Evolutionary conservation across 495 filamentous ascomycete genomes (phyloP).

Genomic region (Hypoxylon fuscum): DNA sequence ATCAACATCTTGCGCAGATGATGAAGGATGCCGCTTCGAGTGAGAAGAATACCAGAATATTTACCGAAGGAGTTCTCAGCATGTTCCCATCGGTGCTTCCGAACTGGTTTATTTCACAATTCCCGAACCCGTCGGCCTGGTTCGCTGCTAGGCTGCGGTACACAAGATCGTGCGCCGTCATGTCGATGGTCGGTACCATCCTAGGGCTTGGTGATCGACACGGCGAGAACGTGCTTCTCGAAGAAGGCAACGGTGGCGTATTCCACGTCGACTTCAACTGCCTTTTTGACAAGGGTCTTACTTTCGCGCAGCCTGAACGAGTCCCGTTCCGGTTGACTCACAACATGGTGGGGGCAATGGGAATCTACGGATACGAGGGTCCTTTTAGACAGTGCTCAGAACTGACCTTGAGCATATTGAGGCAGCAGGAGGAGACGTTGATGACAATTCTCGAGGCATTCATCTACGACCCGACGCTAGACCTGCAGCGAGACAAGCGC

Average conservation of each 20-base stretch:
- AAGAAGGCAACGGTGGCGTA: constrained; percentile 92
- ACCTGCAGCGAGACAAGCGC: constrained; percentile 82
- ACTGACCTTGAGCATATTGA: constrained; percentile 80
- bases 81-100: constrained; percentile 84
- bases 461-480: constrained; percentile 93
- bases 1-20: constrained; percentile 53
- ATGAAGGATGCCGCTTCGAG: constrained; percentile 57
- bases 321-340: constrained; percentile 98
- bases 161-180: constrained; percentile 92
- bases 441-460: constrained; percentile 98
- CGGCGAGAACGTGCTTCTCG: constrained; percentile 95
- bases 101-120: constrained; percentile 95
- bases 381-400: constrained; percentile 93
- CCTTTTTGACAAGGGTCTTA: constrained; percentile 97
- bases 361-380: constrained; percentile 89
- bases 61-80: constrained; percentile 70
- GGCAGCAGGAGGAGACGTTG: constrained; percentile 91
- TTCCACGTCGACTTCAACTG: constrained; percentile 99
- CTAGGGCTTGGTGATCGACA: constrained; percentile 97
- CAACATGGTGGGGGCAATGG: constrained; percentile 98
- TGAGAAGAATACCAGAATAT: constrained; percentile 66
- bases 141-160: constrained; percentile 90
- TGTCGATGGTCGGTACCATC: constrained; percentile 97
- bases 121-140: constrained; percentile 91
- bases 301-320: constrained; percentile 91